Evolutionary conservation across 208 protist species (phyloP), one percentile per base, ranked within the genome.

Genomic region (Herpetomonas samuelpessoai): DNA sequence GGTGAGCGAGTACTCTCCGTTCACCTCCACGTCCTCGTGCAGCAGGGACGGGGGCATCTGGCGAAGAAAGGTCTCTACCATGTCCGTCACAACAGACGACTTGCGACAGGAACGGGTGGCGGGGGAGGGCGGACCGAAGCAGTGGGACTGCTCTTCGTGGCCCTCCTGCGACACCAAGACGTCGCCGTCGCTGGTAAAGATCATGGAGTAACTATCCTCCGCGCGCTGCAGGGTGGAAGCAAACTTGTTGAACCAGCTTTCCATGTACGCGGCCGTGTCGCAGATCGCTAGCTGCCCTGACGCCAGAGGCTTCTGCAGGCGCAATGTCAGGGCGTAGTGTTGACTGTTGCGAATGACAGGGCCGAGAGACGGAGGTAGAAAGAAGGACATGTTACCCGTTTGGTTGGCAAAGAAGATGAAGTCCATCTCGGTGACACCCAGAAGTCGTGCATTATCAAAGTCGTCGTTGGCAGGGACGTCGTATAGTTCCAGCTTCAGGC

Each of bases 161-260:
- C 18, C 18, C 30, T 21, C 19, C 21, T 30, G 22, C 31, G 27
- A 82, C 10, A 62, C 71, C 1, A 77, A 16, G 19, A 86, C 62
- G 21, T 30, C 51, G 27, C 74, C 71, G 24, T 53, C 47, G 63
- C 54, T 59, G 49, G 31, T 28, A 62, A 79, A 80, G 6, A 86
- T 39, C 46, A 82, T 52, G 12, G 71, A 76, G 53, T 77, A 74
- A 62, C 75, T 82, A 26, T 76, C 54, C 0, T 49, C 45, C 18
- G 57, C 57, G 27, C 71, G 74, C 49, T 86, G 79, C 19, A 86
- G 41, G 52, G 54, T 62, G 18, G 1, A 28, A 18, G 79, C 67
- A 35, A 77, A 82, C 22, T 18, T 57, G 28, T 49, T 21, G 51
- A 80, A 82, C 74, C 74, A 86, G 28, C 62, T 49, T 18, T 74